Conservation (phyloP, 441 rosid species). For the Euphorbia schlechtendalii region DNA sequence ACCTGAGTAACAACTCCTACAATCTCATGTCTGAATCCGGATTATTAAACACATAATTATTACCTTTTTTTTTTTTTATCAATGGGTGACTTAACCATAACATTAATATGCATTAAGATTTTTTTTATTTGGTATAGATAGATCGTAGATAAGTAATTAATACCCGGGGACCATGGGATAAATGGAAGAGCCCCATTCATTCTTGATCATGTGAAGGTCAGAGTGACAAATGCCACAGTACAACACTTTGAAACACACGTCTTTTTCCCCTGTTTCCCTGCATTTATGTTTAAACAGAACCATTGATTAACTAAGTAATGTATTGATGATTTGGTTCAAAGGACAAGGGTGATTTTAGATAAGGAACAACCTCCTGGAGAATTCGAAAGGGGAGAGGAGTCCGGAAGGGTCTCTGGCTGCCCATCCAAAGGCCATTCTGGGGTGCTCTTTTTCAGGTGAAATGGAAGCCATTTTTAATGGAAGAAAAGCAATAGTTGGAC, state of each 20-base stretch:
- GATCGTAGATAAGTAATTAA: no score
- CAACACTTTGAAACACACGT: not conserved
- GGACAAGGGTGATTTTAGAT: not conserved
- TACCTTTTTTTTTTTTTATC: no score
- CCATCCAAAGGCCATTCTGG: not conserved
- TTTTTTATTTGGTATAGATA: no score
- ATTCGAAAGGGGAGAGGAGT: not conserved
- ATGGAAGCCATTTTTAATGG: not conserved
- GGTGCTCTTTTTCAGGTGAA: not conserved
- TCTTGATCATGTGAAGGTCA: slow-evolving; percentile 2
- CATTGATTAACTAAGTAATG: not conserved
- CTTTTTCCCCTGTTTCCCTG: no score
- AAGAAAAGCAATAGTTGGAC: no score
- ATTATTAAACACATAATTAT: no score
- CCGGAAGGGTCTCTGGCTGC: not conserved
- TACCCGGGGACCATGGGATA: slow-evolving; percentile 13
- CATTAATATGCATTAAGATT: no score
- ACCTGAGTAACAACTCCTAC: no score
- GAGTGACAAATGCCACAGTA: slow-evolving; percentile 17
- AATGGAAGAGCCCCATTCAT: no score
- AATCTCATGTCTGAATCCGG: no score
- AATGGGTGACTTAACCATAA: no score
- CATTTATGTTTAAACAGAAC: not conserved
- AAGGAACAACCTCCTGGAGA: no score
- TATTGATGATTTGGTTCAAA: not conserved